These are phyloP conservation scores for Ophiocordyceps sinensis DNA, from an alignment of 2,329 filamentous ascomycete species.

Conservation along the genomic window DNA sequence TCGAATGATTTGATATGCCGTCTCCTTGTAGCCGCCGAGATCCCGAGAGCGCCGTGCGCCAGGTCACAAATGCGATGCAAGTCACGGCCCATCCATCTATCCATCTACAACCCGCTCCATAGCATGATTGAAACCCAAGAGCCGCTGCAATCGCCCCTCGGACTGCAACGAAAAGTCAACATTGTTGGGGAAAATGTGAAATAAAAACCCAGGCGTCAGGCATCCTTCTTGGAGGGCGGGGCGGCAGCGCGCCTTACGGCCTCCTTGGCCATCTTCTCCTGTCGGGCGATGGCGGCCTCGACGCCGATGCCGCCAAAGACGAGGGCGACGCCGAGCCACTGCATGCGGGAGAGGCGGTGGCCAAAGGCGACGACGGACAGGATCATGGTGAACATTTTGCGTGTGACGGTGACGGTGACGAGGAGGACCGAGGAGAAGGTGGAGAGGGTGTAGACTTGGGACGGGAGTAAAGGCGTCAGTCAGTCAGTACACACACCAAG, in stretches of 20 bases:
- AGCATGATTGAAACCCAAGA: no score
- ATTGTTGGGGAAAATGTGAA: not conserved
- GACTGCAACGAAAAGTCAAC: slow-evolving; percentile 5
- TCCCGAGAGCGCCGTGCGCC: not conserved
- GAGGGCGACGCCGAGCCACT: slow-evolving; percentile 82
- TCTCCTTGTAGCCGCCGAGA: no score
- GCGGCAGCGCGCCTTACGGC: slow-evolving; percentile 33
- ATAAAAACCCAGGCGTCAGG: slow-evolving; percentile 5
- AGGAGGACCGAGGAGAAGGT: slow-evolving; percentile 85
- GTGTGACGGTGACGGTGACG: slow-evolving; percentile 90
- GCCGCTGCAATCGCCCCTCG: no score
- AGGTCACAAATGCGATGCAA: not conserved
- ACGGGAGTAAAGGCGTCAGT: slow-evolving; percentile 6
- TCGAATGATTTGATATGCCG: no score
- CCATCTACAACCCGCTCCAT: no score
- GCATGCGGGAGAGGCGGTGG: slow-evolving; percentile 71
- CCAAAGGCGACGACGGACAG: slow-evolving; percentile 91
- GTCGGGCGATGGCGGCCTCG: slow-evolving; percentile 66
- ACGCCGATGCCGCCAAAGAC: slow-evolving; percentile 94
- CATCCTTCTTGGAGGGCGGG: slow-evolving; percentile 15
- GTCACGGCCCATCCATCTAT: not conserved
- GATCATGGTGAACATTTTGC: slow-evolving; percentile 99
- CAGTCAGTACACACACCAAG: not conserved
- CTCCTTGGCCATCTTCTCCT: slow-evolving; percentile 74
- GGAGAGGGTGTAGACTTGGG: slow-evolving; percentile 69